Percentiles rank a stretch among this genome's conserved stretches.
phyloP scores from a whole-genome alignment of 441 rosid genomes.

The Syzygium syzygioides region DNA sequence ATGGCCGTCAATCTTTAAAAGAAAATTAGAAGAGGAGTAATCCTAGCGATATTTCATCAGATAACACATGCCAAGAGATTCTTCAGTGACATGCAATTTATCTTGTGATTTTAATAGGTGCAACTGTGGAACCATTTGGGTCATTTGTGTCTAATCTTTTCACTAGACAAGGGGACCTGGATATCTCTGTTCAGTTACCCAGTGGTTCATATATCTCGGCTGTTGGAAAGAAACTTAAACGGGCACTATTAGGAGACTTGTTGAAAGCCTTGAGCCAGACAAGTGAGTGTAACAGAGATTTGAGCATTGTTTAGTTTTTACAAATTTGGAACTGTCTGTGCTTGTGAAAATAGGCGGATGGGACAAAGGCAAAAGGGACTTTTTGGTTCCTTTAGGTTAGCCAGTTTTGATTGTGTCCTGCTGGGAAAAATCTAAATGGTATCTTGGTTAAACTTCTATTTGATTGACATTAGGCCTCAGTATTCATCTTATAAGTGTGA shows the following conservation, averaged over 20 bases:
- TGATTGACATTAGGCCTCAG: no score
- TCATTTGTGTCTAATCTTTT: conserved; percentile 86
- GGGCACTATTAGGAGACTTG: conserved; percentile 45
- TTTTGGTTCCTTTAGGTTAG: no score
- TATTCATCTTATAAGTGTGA: no score
- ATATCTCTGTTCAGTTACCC: conserved; percentile 60
- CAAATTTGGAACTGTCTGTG: no score
- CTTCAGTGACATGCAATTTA: neutral
- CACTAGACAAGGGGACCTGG: conserved; percentile 80
- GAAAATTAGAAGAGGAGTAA: neutral
- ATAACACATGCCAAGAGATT: neutral
- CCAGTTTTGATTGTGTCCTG: no score
- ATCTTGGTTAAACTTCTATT: no score
- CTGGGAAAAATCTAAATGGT: no score
- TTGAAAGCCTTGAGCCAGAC: conserved; percentile 47
- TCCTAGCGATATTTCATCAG: neutral
- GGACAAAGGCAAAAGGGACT: no score
- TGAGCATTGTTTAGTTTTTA: no score
- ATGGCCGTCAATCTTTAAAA: neutral
- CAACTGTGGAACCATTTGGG: conserved; percentile 86
- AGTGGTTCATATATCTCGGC: conserved; percentile 47
- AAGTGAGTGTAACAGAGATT: conserved; percentile 25
- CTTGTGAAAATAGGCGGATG: no score
- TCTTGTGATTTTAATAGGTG: conserved; percentile 42
- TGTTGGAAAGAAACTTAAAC: conserved; percentile 65